Base-by-base conservation (phyloP, 305 asterid species). In the Ruellia speciosa region DNA sequence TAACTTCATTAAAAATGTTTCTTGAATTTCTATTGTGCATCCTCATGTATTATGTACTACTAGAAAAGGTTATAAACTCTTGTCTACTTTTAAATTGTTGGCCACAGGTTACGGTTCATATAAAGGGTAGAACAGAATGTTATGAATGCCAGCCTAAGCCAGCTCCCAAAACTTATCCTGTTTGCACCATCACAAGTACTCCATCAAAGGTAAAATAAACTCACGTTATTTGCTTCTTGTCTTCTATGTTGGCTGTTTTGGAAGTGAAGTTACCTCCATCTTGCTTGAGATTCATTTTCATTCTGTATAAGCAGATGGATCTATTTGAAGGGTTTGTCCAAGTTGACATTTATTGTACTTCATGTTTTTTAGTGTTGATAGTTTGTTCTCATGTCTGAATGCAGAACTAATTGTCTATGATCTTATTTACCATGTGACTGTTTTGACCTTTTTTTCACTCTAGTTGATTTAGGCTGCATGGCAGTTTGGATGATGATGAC, bases 161-260 rank as follows among this genome's bases (percentile, higher is more conserved):
- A 59, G 88, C 99, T 70, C 99, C 99, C 9, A 93, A 93, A 76
- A 89, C 96, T 70, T 93, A 93, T 68, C 99, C 99, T 15, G 97
- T 93, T 49, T 93, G 99, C 70, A 93, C 99, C 9, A 93, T 93
- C 62, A 89, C 99, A 56, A 93, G 90, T 72, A 93, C 99, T 51
- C 99, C 99, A 59, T 86, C 99, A 57, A 86, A 93, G 99, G 99
- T 93, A 72, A 59, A 46, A 20, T 12, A 49, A 48, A 52, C 58
- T 60, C 54, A n/a, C n/a, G n/a, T n/a, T n/a, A n/a, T n/a, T 56
- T 14, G 60, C 19, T 20, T 63, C 40, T 40, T 46, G 19, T 9
- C 14, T 56, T 16, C 4, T 24, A 24, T 24, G 31, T 61, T 64
- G 60, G 46, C 20, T 24, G 52, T 24, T 24, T 24, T 24, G 31